phyloP scores from a whole-genome alignment of 2,329 filamentous ascomycete species.

The Pseudopithomyces maydicus region DNA sequence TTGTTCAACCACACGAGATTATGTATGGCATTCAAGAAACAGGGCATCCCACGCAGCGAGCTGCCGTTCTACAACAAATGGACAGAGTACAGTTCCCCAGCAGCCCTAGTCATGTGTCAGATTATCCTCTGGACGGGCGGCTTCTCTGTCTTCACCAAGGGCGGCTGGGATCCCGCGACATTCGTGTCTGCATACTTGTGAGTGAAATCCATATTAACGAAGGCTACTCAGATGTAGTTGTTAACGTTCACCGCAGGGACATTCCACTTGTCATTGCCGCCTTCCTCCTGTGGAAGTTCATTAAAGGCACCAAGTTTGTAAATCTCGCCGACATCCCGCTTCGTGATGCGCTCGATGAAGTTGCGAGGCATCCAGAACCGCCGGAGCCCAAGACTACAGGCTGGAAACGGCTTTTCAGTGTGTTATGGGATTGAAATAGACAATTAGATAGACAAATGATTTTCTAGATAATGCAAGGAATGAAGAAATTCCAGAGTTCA shows the following conservation, averaged over 20 bases:
- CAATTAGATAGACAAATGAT: neutral
- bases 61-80: constrained; percentile 38
- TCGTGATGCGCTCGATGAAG: constrained; percentile 27
- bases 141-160: constrained; percentile 59
- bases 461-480: too few species aligned
- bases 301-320: constrained; percentile 63
- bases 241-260: constrained; percentile 50
- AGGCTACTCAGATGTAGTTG: neutral
- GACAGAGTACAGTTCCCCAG: constrained; percentile 41
- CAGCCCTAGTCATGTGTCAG: constrained; percentile 49
- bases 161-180: constrained; percentile 42
- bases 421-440: constrained; percentile 24
- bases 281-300: constrained; percentile 69
- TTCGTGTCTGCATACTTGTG: constrained; percentile 43
- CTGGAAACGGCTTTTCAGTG: constrained; percentile 17
- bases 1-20: constrained; percentile 64
- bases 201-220: constrained; percentile 3
- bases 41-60: constrained; percentile 58
- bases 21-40: constrained; percentile 47
- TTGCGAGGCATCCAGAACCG: constrained; percentile 23
- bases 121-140: constrained; percentile 70
- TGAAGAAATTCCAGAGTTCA: too few species aligned
- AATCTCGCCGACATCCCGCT: constrained; percentile 26
- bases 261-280: constrained; percentile 45
- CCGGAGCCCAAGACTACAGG: constrained; percentile 20